A percentile compares a stretch with the other conserved stretches of the same genome.
Evolutionary conservation across 148 eudicot genomes (phyloP).

Genomic region (Fagopyrum tataricum): DNA sequence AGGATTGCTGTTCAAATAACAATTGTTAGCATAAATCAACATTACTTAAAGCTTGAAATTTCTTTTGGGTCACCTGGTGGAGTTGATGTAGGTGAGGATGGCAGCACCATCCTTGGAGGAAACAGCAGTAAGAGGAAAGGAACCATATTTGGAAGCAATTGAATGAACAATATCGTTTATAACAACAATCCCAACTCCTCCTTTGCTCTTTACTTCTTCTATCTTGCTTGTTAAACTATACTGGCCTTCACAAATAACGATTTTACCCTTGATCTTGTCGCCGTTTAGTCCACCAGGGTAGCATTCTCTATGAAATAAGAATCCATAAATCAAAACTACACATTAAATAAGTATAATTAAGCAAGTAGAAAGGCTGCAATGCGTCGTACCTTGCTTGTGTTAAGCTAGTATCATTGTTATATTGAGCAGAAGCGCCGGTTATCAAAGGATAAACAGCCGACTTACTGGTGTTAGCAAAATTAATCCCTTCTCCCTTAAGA

Average conservation of each 20-base stretch:
- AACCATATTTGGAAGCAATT: constrained; percentile 27
- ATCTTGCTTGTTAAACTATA: constrained; percentile 20
- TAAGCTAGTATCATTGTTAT: not conserved
- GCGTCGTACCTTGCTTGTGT: constrained; percentile 31
- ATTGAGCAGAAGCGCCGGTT: constrained; percentile 29
- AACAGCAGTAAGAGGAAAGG: constrained; percentile 38
- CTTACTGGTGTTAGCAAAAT: constrained; percentile 34
- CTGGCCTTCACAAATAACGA: constrained; percentile 35
- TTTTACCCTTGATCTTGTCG: constrained; percentile 40
- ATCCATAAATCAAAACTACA: not conserved
- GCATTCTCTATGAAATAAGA: constrained; percentile 37
- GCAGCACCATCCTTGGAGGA: constrained; percentile 32
- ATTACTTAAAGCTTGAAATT: too few species aligned
- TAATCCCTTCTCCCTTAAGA: constrained; percentile 62
- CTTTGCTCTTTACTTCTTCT: constrained; percentile 15
- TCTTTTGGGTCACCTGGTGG: constrained; percentile 34
- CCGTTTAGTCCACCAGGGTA: constrained; percentile 31
- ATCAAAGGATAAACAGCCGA: constrained; percentile 48
- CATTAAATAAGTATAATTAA: not conserved
- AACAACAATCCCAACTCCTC: constrained; percentile 43
- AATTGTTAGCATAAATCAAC: too few species aligned
- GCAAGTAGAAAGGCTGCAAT: not conserved
- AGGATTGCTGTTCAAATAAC: constrained; percentile 50
- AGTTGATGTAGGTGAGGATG: constrained; percentile 37
- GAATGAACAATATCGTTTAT: constrained; percentile 23